Conservation (phyloP, 192 early-diverging fungal species). For the Powellomyces hirtus region DNA sequence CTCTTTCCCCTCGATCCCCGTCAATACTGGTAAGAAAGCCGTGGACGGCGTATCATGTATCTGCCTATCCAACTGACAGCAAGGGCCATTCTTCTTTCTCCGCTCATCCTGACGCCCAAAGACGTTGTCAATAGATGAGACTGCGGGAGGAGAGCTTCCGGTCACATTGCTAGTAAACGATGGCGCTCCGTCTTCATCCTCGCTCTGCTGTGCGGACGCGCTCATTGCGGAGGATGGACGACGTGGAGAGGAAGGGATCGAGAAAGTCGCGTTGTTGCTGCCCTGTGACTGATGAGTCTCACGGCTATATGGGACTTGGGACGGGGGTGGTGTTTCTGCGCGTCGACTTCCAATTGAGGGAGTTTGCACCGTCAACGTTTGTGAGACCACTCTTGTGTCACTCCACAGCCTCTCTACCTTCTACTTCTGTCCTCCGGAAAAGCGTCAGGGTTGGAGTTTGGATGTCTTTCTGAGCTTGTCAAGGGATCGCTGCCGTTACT, state of each 20-base stretch:
- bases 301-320: background rate
- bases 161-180: background rate
- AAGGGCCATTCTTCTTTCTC: conserved; percentile 21
- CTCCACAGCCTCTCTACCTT: background rate
- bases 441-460: conserved; percentile 2
- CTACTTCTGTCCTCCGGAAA: background rate
- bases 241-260: background rate
- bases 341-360: background rate
- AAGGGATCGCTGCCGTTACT: background rate
- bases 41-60: conserved; percentile 3
- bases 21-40: conserved; percentile 15
- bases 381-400: background rate
- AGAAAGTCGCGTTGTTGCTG: background rate
- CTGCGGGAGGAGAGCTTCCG: background rate
- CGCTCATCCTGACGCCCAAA: conserved; percentile 19
- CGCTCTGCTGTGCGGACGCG: background rate
- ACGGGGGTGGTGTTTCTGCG: background rate
- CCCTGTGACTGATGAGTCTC: background rate
- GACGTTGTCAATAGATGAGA: conserved; percentile 4
- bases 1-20: conserved; percentile 1
- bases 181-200: background rate
- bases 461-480: background rate
- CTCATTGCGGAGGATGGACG: background rate
- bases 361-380: background rate
- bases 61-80: conserved; percentile 33